phyloP scores from a whole-genome alignment of 805 yeast species.

The Candida jianshihensis region DNA sequence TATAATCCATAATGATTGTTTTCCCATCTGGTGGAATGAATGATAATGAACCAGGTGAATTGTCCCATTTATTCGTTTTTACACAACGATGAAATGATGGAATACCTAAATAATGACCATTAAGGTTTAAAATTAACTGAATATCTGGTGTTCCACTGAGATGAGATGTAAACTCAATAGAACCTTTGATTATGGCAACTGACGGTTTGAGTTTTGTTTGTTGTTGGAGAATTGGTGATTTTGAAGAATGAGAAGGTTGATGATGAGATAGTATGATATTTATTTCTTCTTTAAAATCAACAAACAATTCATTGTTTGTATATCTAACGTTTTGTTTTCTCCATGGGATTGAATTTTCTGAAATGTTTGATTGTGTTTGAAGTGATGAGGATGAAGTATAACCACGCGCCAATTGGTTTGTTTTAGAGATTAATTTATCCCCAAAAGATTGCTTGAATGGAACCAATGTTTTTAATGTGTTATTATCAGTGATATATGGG shows the following conservation, averaged over 20 bases:
- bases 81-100: constrained; percentile 74
- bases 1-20: constrained; percentile 55
- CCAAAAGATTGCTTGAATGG: constrained; percentile 38
- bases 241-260: constrained; percentile 12
- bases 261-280: constrained; percentile 41
- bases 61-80: constrained; percentile 43
- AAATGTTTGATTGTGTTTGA: constrained; percentile 2
- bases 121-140: constrained; percentile 43
- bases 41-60: constrained; percentile 39
- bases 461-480: constrained; percentile 59
- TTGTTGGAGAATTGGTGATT: too few species aligned
- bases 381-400: constrained; percentile 13
- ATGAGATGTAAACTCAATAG: constrained; percentile 54
- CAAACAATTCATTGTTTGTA: constrained; percentile 77
- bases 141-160: constrained; percentile 76
- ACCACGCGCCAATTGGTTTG: constrained; percentile 25
- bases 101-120: constrained; percentile 40
- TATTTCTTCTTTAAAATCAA: constrained; percentile 69
- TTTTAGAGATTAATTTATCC: constrained; percentile 27
- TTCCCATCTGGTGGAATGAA: constrained; percentile 90
- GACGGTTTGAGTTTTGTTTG: constrained; percentile 35
- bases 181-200: constrained; percentile 55
- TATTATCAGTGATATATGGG: constrained; percentile 68
- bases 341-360: constrained; percentile 52
- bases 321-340: constrained; percentile 63